Conservation (phyloP, 2,329 filamentous ascomycete species). For the Geoglossum cookeanum region DNA sequence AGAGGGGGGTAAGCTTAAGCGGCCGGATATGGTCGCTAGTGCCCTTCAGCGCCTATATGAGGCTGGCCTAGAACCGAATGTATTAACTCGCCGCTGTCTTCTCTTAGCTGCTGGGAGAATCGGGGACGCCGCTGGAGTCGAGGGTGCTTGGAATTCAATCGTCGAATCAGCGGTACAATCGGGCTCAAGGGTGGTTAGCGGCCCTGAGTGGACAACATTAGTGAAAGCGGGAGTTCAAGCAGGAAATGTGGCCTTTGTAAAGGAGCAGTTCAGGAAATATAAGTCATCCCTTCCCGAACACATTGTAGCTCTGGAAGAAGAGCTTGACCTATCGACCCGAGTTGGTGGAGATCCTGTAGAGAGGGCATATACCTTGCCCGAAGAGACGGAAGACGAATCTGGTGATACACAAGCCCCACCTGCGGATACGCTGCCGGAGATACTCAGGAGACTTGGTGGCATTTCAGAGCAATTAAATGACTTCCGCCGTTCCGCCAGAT, state of each 20-base stretch:
- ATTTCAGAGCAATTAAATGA: background rate
- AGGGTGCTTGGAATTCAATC: slow-evolving; percentile 16
- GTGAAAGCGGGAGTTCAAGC: background rate
- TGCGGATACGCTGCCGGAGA: background rate
- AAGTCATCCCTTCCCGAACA: background rate
- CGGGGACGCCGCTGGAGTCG: slow-evolving; percentile 13
- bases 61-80: slow-evolving; percentile 13
- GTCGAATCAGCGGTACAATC: slow-evolving; percentile 8
- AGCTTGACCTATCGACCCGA: background rate
- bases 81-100: slow-evolving; percentile 18
- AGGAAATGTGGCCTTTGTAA: background rate
- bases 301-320: background rate
- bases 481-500: background rate
- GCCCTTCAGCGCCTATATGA: slow-evolving; percentile 15
- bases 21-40: slow-evolving; percentile 14
- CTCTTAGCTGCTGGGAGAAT: slow-evolving; percentile 18
- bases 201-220: slow-evolving; percentile 4
- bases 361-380: background rate
- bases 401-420: background rate
- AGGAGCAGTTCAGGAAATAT: background rate
- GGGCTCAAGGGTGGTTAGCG: background rate
- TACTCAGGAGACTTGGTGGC: background rate
- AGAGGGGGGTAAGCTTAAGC: slow-evolving; percentile 16
- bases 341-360: background rate
- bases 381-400: background rate